Evolutionary conservation across 345 rosid genomes (phyloP), one percentile per base, ranked within the genome.

Genomic region (Combretum micranthum): DNA sequence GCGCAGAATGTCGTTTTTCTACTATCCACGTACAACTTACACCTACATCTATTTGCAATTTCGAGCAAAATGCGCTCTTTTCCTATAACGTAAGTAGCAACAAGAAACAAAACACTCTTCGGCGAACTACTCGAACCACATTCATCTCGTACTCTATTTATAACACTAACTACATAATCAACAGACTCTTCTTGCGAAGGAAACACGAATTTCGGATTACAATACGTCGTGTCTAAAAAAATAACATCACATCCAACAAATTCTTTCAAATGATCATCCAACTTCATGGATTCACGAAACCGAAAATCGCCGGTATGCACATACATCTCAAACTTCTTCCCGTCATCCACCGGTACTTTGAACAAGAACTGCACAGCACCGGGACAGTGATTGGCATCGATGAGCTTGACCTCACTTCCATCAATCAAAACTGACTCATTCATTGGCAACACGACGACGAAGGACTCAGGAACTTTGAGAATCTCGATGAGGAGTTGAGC

Each of bases 261-360:
- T 7, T 61, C 65, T 42, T 54, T 59, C 65, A 92, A 70, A 17
- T 68, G 47, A 20, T 51, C 37, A 61, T 83, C 87, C n/a, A 55
- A 56, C 43, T 65, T 68, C 96, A 92, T 88, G 16, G 77, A 68
- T 51, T 71, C 65, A 42, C 65, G 65, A 48, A 71, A 88, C 50
- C 95, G 77, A 63, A 85, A 92, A 75, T 88, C 96, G 11, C 98
- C 96, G 0, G 95, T 88, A 63, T 92, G 90, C 50, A 92, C 82
- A 22, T 82, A 92, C 81, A n/a, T 68, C 63, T 80, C 78, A 32
- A 47, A 58, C 43, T 50, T 45, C n/a, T 47, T 20, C 12, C 65
- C 75, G 42, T 59, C 57, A 55, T 60, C 72, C 42, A 55, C 26
- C 0, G 73, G 75, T 21, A 84, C 71, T 68, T 70, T 84, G 63